These are phyloP conservation scores for Stipa capillata DNA, from an alignment of 176 grass and related monocot species.

Conservation along the genomic window DNA sequence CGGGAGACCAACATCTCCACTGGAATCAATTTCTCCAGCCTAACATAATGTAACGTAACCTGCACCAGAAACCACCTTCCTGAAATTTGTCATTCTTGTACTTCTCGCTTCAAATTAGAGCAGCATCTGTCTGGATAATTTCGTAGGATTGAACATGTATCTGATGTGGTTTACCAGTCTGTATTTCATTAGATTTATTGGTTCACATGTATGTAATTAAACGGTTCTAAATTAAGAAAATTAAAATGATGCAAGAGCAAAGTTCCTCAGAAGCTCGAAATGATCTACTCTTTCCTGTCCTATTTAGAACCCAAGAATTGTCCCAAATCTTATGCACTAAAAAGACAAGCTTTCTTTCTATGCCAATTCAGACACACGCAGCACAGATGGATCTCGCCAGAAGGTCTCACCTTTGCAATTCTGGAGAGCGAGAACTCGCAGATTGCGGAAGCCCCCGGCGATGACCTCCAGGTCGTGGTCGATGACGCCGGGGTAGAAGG, in stretches of 20 bases:
- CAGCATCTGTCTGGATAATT: background rate
- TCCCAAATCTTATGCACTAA: background rate
- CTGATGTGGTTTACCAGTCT: background rate
- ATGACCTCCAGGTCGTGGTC: constrained; percentile 51
- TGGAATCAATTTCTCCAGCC: background rate
- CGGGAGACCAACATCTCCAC: background rate
- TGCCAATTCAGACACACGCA: background rate
- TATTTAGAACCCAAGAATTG: background rate
- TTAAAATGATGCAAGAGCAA: background rate
- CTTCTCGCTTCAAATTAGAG: background rate
- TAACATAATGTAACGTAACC: background rate
- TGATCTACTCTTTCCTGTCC: background rate
- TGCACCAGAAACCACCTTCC: background rate
- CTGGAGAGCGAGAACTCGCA: constrained; percentile 46
- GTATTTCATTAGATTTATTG: background rate
- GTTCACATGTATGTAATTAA: background rate
- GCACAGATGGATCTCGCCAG: background rate
- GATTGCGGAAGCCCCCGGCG: constrained; percentile 17
- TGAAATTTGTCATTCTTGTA: background rate
- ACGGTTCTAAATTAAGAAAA: background rate
- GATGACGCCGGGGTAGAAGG: constrained; percentile 71
- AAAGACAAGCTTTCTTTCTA: background rate
- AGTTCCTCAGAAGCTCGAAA: background rate
- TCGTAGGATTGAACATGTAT: background rate
- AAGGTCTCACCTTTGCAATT: constrained; percentile 64